phyloP scores from a whole-genome alignment of 2,329 filamentous ascomycete genomes.

The Aspergillus sp. region DNA sequence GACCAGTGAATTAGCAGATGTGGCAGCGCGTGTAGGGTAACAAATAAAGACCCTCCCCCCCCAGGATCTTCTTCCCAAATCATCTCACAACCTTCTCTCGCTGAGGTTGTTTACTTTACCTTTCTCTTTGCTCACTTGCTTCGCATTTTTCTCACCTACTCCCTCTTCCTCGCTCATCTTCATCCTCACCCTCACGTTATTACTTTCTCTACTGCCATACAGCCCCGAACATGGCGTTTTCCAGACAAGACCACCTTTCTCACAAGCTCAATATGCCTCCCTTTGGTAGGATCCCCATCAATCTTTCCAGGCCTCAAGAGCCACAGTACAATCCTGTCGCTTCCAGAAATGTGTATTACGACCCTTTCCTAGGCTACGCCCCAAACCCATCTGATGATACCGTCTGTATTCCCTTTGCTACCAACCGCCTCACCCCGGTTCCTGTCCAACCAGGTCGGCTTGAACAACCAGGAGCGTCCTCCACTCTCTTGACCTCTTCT shows the following conservation, averaged over 20 bases:
- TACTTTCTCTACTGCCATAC: too few relatives aligned
- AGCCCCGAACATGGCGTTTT: neutral
- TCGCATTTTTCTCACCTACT: neutral
- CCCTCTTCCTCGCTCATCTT: neutral
- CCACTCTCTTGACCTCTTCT: neutral
- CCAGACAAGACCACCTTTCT: neutral
- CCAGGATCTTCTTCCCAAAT: neutral
- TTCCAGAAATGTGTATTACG: neutral
- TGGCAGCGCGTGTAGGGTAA: neutral
- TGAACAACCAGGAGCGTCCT: neutral
- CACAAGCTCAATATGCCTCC: neutral
- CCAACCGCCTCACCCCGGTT: neutral
- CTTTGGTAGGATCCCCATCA: neutral
- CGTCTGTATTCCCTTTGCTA: neutral
- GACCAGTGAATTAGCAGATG: neutral
- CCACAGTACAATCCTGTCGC: neutral
- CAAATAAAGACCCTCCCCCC: neutral
- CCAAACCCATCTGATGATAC: neutral
- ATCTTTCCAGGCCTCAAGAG: neutral
- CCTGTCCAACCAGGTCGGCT: neutral
- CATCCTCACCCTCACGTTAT: neutral
- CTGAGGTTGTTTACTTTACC: neutral
- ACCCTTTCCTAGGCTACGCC: neutral
- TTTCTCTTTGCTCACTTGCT: neutral
- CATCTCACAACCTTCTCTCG: neutral